phyloP scores from a whole-genome alignment of 129 eudicot genomes.

The Escallonia herrerae region DNA sequence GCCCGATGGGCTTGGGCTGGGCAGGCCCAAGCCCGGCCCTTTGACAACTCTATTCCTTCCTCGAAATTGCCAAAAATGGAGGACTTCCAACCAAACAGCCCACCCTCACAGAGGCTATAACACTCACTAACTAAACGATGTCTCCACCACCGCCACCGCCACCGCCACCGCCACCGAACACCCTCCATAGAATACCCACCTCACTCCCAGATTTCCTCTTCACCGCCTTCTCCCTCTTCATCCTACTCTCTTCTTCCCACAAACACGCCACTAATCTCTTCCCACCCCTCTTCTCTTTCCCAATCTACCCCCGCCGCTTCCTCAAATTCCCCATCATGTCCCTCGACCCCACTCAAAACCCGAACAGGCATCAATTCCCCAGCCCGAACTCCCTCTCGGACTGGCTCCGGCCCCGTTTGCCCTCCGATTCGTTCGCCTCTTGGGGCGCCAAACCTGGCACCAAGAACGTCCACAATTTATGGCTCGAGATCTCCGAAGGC shows the following conservation, averaged over 20 bases:
- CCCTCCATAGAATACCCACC: not conserved
- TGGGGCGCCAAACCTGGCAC: conserved; percentile 89
- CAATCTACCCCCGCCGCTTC: conserved; percentile 35
- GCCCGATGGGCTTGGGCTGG: too few species aligned
- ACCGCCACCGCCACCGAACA: conserved; percentile 12
- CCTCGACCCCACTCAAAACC: conserved; percentile 12
- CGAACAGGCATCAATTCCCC: conserved; percentile 36
- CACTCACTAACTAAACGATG: not conserved
- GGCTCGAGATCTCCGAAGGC: conserved; percentile 72
- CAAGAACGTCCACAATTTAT: conserved; percentile 67
- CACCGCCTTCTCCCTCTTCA: conserved; percentile 55
- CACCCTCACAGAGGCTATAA: too few species aligned
- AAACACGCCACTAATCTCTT: conserved; percentile 27
- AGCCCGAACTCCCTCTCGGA: conserved; percentile 75
- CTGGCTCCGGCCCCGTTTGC: conserved; percentile 67
- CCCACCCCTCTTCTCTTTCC: conserved; percentile 32
- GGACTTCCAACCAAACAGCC: too few species aligned
- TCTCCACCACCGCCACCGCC: conserved; percentile 37
- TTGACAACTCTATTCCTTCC: too few species aligned
- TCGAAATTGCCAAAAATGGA: not conserved
- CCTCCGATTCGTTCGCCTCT: conserved; percentile 51
- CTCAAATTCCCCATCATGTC: conserved; percentile 32
- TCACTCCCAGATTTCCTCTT: conserved; percentile 51
- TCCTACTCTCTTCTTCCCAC: conserved; percentile 41
- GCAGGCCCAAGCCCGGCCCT: too few species aligned